These are phyloP conservation scores for Benincasa hispida DNA, from an alignment of 306 rosid species.

Conservation along the genomic window DNA sequence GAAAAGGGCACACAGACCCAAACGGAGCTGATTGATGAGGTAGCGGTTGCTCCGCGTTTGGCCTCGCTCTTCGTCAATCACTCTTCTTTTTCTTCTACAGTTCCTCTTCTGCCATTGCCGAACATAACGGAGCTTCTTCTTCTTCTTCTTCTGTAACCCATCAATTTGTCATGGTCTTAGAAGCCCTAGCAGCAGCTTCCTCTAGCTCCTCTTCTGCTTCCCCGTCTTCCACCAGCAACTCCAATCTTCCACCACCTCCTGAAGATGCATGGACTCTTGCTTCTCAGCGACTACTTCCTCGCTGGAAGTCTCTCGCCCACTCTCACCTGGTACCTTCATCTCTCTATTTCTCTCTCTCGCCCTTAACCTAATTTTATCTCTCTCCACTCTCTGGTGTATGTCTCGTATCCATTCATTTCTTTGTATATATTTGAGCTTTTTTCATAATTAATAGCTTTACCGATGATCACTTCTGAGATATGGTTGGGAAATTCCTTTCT, in stretches of 20 bases:
- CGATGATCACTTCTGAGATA: neutral
- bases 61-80: neutral
- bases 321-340: conserved; percentile 23
- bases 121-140: neutral
- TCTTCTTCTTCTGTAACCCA: neutral
- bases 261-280: conserved; percentile 41
- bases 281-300: conserved; percentile 30
- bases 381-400: neutral
- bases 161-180: neutral
- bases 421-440: neutral
- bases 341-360: neutral
- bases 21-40: conserved; percentile 10
- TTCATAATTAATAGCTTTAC: neutral
- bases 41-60: conserved; percentile 5
- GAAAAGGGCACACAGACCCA: conserved; percentile 1
- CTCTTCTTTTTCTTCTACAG: neutral
- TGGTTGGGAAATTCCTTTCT: neutral
- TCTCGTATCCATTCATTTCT: neutral
- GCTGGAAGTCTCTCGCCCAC: conserved; percentile 27
- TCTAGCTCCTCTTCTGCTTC: conserved; percentile 8
- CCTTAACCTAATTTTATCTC: neutral
- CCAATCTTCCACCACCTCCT: conserved; percentile 24
- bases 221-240: conserved; percentile 1
- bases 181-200: conserved; percentile 8
- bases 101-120: neutral